Evolutionary conservation across 352 stramenopile species (phyloP).

Genomic region (Detonula confervacea): DNA sequence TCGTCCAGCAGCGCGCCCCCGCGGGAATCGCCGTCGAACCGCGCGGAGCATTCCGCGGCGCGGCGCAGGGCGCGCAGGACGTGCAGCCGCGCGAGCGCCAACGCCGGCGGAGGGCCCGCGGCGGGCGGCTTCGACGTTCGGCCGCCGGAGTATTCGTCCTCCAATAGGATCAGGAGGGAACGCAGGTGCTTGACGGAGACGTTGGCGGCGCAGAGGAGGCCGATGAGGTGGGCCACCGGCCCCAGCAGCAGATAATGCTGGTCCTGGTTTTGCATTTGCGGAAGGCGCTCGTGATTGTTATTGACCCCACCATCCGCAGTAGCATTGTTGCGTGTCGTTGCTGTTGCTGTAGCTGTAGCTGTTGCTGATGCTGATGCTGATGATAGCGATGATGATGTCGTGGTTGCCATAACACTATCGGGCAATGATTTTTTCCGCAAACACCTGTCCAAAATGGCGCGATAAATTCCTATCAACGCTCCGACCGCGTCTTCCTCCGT

Average conservation of each 20-base stretch:
- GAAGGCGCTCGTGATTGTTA: not conserved
- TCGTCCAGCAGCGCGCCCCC: conserved; percentile 36
- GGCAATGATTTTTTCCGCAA: too few species aligned
- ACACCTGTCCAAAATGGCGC: conserved; percentile 38
- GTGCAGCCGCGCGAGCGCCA: conserved; percentile 43
- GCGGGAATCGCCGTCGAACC: conserved; percentile 33
- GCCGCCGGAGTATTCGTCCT: conserved; percentile 7
- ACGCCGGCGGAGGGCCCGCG: not conserved
- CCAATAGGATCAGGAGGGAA: conserved; percentile 54
- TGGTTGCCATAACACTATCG: too few species aligned
- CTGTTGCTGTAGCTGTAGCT: not conserved
- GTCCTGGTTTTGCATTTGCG: not conserved
- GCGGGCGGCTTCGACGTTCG: not conserved
- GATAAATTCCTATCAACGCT: conserved; percentile 46
- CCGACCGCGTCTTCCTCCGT: conserved; percentile 18
- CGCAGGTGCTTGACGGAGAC: conserved; percentile 57
- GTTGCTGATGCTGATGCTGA: not conserved
- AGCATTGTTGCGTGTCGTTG: not conserved
- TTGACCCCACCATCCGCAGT: not conserved
- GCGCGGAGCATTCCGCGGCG: conserved; percentile 64
- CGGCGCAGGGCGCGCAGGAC: conserved; percentile 64
- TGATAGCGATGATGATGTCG: too few species aligned
- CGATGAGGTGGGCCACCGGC: conserved; percentile 67
- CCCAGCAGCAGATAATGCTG: conserved; percentile 56
- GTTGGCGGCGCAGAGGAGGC: conserved; percentile 58